Evolutionary conservation across 2,329 filamentous ascomycete genomes (phyloP).

Genomic region (Ophiostoma quercus): DNA sequence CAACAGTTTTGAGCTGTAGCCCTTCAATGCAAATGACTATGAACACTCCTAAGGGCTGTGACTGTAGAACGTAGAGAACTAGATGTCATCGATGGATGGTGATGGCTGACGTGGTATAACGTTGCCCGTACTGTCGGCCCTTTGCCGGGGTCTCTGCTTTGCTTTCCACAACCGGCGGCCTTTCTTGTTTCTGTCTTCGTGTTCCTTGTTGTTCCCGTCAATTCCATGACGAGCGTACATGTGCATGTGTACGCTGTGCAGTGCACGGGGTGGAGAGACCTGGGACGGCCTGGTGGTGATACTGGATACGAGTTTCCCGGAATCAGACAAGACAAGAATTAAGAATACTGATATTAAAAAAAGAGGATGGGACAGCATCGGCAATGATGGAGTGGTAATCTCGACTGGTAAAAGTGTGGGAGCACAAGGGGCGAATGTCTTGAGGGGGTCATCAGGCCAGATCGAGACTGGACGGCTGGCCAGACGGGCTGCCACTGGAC

Average conservation of each 20-base stretch:
- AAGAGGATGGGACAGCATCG: neutral
- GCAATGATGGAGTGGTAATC: neutral
- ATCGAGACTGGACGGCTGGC: neutral
- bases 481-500: neutral
- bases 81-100: neutral
- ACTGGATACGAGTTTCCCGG: neutral
- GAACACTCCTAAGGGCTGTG: neutral
- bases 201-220: neutral
- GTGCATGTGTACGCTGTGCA: neutral
- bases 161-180: neutral
- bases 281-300: neutral
- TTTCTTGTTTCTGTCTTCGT: neutral
- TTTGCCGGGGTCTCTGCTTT: neutral
- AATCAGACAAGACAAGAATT: neutral
- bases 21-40: too few relatives aligned
- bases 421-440: neutral
- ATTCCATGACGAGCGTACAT: neutral
- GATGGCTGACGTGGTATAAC: neutral
- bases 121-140: constrained; percentile 1
- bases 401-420: neutral
- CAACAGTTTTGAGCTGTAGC: neutral
- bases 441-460: neutral
- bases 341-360: neutral
- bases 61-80: neutral
- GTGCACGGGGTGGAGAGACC: neutral